Base-by-base conservation (phyloP, 306 rosid genomes). In the Rosa chinensis region DNA sequence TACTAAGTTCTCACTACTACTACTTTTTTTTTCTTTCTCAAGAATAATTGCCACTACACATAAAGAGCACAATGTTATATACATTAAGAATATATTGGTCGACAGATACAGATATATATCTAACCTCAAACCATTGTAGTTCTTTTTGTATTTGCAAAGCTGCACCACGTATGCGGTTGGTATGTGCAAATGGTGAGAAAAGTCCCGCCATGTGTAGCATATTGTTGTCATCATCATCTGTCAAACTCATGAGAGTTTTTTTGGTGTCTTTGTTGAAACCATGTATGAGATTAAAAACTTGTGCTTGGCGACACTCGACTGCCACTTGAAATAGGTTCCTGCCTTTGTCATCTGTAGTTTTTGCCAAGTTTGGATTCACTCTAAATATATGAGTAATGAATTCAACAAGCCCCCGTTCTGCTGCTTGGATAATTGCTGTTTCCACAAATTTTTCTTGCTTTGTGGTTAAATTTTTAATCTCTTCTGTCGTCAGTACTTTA, bases 141-240 rank as follows among this genome's bases (percentile, higher is more conserved):
- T 72, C 61, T 8, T 56, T 28, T 7, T 72, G 62, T 43, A 77
- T 82, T 35, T 77, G 85, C 5, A 77, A 35, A 5, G 71, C 62
- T 0, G 82, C 79, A 17, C 82, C 79, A 35, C 70, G 47, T 7
- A 78, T 74, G 23, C 25, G 8, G 0, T 59, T 28, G 20, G 59
- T 17, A 5, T 37, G 2, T 0, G 42, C 2, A 8, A n/a, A 9
- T 1, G 71, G 66, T 0, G 76, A 62, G 0, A 45, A 20, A 2
- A 2, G 10, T 0, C 67, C 82, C 2, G 61, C 76, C 56, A 13
- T 4, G 37, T 82, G 85, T 4, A 73, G 50, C 39, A 78, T 42
- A 6, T 6, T 56, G 48, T 82, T 77, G 9, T 53, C 48, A 66
- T 18, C 61, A 7, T 7, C 25, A 20, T 55, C 61, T 20, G 3